These are phyloP conservation scores for Saprolegnia parasitica DNA, from an alignment of 352 stramenopile species.

Conservation along the genomic window DNA sequence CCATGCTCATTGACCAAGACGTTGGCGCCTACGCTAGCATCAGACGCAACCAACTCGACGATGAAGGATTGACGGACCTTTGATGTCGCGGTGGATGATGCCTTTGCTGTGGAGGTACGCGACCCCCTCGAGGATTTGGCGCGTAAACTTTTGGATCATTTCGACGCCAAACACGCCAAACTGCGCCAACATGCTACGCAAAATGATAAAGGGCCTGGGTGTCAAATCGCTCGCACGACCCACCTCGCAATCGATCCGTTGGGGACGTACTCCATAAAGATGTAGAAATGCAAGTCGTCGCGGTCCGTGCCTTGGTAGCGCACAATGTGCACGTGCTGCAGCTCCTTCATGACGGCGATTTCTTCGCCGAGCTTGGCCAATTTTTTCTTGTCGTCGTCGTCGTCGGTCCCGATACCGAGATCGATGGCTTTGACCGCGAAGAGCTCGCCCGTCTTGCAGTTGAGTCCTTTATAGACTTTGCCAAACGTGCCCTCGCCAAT, in stretches of 20 bases:
- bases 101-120: slow-evolving; percentile 88
- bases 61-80: slow-evolving; percentile 38
- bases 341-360: slow-evolving; percentile 92
- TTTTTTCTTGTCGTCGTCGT: slow-evolving; percentile 52
- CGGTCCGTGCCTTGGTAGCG: slow-evolving; percentile 85
- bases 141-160: slow-evolving; percentile 87
- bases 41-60: too few species aligned
- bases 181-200: slow-evolving; percentile 80
- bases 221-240: background rate
- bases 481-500: slow-evolving; percentile 95
- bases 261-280: slow-evolving; percentile 97
- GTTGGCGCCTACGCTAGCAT: slow-evolving; percentile 78
- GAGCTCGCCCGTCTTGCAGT: slow-evolving; percentile 86
- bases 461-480: slow-evolving; percentile 93
- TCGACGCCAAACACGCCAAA: slow-evolving; percentile 91
- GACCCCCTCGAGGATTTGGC: slow-evolving; percentile 88
- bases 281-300: slow-evolving; percentile 79
- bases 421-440: slow-evolving; percentile 89
- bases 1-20: slow-evolving; percentile 85
- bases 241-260: slow-evolving; percentile 86
- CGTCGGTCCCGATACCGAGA: slow-evolving; percentile 46
- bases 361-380: slow-evolving; percentile 81
- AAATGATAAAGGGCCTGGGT: slow-evolving; percentile 22
- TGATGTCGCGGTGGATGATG: slow-evolving; percentile 94
- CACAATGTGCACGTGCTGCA: slow-evolving; percentile 95